Base-by-base conservation (phyloP, 169 alveolate species). In the Cystoisospora suis region DNA sequence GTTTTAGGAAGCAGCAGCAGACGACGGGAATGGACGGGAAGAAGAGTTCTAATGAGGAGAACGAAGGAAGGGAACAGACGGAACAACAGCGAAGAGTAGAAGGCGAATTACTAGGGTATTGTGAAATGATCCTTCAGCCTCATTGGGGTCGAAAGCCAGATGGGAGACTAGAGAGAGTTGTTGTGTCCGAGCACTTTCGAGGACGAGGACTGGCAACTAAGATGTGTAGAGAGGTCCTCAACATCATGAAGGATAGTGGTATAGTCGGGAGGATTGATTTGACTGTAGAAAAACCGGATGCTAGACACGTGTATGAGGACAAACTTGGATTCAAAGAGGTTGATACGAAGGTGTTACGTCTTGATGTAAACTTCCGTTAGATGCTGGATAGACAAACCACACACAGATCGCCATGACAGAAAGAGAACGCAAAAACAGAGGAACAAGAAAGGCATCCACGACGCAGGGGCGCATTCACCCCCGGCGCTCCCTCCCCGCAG, bases 81-180 rank as follows among this genome's bases (percentile, higher is more conserved):
- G 20, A 53, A 38, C 3, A 12, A 17, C 53, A 65, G 86, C 70
- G 20, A 7, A 1, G 27, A 32, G 23, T 15, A 75, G 85, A 77
- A 47, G 85, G 75, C 40, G 75, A 27, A 46, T 77, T 89, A n/a
- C 34, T 72, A 23, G 93, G 86, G 6, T 89, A 79, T 72, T 75
- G 90, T 36, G 93, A 89, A 59, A 61, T 89, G 85, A 27, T 70
- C 81, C 58, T 77, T 29, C 77, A 27, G 89, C 93, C 93, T 46
- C 93, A 80, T 45, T 27, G 77, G 86, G 93, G 93, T 1, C 70
- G 93, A 27, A 72, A 75, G 27, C 69, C 87, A 1, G 93, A 89
- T 65, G 93, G 93, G 40, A 83, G 93, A 23, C 89, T 89, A 27
- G 93, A 89, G 75, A 34, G 89, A 46, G 93, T 89, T 45, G 77